A percentile compares a stretch with the other conserved stretches of the same genome.
Evolutionary conservation across 176 grass and related monocot genomes (phyloP).

Genomic region (Triticum urartu): DNA sequence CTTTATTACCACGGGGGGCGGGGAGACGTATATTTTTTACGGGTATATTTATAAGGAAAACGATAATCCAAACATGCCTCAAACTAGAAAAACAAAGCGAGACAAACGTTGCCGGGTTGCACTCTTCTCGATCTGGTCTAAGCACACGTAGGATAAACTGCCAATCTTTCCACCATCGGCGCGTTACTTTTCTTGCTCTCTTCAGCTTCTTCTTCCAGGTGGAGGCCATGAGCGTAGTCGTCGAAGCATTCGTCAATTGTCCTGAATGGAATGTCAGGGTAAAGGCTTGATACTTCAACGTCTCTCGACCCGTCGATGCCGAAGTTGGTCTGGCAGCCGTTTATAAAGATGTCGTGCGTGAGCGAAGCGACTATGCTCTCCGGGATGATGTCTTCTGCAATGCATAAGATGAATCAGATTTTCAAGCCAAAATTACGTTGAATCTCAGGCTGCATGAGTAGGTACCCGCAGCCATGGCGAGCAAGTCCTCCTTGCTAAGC

Average conservation of each 20-base stretch:
- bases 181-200: slow-evolving; percentile 20
- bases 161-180: slow-evolving; percentile 16
- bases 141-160: slow-evolving; percentile 14
- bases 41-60: no score
- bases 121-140: not conserved
- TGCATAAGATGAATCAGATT: not conserved
- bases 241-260: slow-evolving; percentile 67
- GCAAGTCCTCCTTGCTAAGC: slow-evolving; percentile 49
- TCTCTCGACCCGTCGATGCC: slow-evolving; percentile 35
- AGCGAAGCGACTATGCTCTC: slow-evolving; percentile 69
- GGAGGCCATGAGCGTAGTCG: slow-evolving; percentile 34
- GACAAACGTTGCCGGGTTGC: not conserved
- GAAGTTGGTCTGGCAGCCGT: slow-evolving; percentile 68
- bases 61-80: not conserved
- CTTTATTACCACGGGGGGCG: no score
- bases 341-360: slow-evolving; percentile 91
- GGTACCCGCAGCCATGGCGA: slow-evolving; percentile 51
- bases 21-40: no score
- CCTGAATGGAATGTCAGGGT: slow-evolving; percentile 52
- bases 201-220: slow-evolving; percentile 24
- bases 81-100: not conserved
- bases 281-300: slow-evolving; percentile 57
- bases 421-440: not conserved
- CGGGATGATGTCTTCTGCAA: slow-evolving; percentile 60
- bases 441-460: not conserved